Percentiles rank a stretch among this genome's conserved stretches.
Conservation (phyloP, 805 yeast genomes). For the Metschnikowia santaceciliae region DNA sequence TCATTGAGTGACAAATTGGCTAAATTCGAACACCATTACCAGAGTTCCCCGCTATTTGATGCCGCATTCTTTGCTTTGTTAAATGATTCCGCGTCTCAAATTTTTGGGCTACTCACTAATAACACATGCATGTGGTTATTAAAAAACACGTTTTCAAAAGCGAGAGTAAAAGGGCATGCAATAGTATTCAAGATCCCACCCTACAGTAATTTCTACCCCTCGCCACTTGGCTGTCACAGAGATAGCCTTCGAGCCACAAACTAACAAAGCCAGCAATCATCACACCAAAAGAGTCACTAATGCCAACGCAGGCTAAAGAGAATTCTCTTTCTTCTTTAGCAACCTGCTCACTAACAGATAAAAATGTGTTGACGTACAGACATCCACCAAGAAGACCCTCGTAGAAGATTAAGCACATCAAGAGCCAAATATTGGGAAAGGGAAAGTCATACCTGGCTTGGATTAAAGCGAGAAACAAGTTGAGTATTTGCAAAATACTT, state of each 20-base stretch:
- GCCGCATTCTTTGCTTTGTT: neutral
- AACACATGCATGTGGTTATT: neutral
- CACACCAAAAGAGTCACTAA: conserved; percentile 82
- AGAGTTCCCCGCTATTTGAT: neutral
- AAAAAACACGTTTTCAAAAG: neutral
- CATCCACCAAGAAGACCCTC: conserved; percentile 92
- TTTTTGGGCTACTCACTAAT: neutral
- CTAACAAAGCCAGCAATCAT: conserved; percentile 77
- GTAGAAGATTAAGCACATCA: conserved; percentile 66
- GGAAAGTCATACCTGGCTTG: conserved; percentile 63
- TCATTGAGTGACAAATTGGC: neutral
- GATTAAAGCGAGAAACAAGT: conserved; percentile 51
- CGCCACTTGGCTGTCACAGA: conserved; percentile 68
- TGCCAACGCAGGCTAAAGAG: conserved; percentile 77
- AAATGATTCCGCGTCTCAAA: neutral
- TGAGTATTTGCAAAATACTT: conserved; percentile 62
- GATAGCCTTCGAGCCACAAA: conserved; percentile 63
- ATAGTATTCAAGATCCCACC: conserved; percentile 5
- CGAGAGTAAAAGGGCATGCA: neutral
- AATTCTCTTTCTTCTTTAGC: conserved; percentile 46
- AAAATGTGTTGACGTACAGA: conserved; percentile 84
- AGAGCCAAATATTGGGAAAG: conserved; percentile 56
- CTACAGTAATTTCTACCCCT: conserved; percentile 79
- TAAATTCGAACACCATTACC: neutral
- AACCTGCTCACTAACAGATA: conserved; percentile 61